These are phyloP conservation scores for Leccinum pellstonianum DNA, from an alignment of 768 basidiomycete species.

Conservation along the genomic window DNA sequence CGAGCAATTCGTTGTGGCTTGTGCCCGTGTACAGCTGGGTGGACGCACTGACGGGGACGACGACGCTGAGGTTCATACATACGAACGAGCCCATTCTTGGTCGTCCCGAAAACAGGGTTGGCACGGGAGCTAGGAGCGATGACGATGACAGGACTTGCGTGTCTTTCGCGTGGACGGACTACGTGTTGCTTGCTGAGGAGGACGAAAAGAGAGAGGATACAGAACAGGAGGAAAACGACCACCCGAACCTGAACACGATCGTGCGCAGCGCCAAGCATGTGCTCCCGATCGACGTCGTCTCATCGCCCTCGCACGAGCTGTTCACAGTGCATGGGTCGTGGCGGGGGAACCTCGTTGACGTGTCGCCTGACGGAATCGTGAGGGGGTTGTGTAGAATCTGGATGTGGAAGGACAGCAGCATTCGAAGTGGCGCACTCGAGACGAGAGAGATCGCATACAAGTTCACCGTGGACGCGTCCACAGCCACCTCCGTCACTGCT, in stretches of 20 bases:
- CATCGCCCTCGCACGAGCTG: conserved; percentile 9
- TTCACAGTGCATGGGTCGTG: conserved; percentile 11
- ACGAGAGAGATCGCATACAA: conserved; percentile 8
- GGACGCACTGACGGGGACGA: conserved; percentile 11
- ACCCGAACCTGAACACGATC: conserved; percentile 4
- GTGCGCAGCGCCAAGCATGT: conserved; percentile 5
- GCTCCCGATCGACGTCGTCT: conserved; percentile 6
- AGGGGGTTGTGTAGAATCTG: conserved; percentile 10
- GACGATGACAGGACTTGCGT: neutral
- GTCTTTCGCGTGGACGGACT: conserved; percentile 20
- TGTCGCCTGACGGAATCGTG: conserved; percentile 17
- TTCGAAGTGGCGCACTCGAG: neutral
- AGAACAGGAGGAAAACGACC: neutral
- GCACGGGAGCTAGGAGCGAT: neutral
- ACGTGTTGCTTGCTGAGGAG: conserved; percentile 4
- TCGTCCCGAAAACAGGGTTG: neutral
- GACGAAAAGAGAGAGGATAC: neutral
- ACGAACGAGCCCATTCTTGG: neutral
- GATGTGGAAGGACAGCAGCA: neutral
- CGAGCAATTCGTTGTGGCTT: conserved; percentile 8
- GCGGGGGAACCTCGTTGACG: conserved; percentile 16
- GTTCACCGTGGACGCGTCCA: conserved; percentile 21
- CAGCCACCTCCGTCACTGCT: neutral
- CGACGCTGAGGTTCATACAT: conserved; percentile 25
- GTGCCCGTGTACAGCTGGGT: conserved; percentile 13